Percentiles rank a stretch among this genome's conserved stretches.
These are phyloP conservation scores for Takashimella koratensis DNA, from an alignment of 1,284 basidiomycete species.

Conservation along the genomic window DNA sequence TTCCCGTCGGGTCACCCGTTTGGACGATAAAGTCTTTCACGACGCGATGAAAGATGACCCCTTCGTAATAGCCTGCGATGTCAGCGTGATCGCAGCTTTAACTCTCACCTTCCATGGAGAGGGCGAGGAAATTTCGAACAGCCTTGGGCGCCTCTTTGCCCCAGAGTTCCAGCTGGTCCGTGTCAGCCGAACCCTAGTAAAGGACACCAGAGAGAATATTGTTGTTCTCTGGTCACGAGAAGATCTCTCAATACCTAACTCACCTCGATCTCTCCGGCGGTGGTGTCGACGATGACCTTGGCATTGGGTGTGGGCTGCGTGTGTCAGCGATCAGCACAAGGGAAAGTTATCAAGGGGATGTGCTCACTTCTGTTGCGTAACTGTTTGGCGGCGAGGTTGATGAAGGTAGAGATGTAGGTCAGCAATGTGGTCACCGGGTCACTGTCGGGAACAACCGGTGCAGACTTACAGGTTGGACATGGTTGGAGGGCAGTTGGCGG, in stretches of 20 bases:
- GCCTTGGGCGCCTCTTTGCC: slow-evolving; percentile 90
- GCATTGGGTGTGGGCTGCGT: slow-evolving; percentile 63
- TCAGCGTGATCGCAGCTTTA: background rate
- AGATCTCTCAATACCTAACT: slow-evolving; percentile 9
- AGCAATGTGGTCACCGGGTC: too few species aligned
- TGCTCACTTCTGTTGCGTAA: slow-evolving; percentile 43
- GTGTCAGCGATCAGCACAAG: background rate
- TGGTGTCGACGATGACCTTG: slow-evolving; percentile 83
- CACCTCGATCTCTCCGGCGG: slow-evolving; percentile 79
- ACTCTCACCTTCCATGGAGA: slow-evolving; percentile 80
- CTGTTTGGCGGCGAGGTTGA: slow-evolving; percentile 22
- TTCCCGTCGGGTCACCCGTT: slow-evolving; percentile 91
- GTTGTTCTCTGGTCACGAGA: too few species aligned
- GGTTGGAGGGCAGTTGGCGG: background rate
- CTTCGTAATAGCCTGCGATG: slow-evolving; percentile 83
- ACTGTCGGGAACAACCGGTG: too few species aligned
- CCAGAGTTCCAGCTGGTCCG: slow-evolving; percentile 86
- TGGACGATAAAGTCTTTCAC: slow-evolving; percentile 82
- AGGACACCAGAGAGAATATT: background rate
- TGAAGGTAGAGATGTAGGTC: background rate
- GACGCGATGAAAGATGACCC: slow-evolving; percentile 85
- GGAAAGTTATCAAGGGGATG: too few species aligned
- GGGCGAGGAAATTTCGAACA: slow-evolving; percentile 85
- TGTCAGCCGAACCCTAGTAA: slow-evolving; percentile 1
- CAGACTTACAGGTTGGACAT: slow-evolving; percentile 40